phyloP scores from a whole-genome alignment of 352 stramenopile species.

The Phytophthora sp. region DNA sequence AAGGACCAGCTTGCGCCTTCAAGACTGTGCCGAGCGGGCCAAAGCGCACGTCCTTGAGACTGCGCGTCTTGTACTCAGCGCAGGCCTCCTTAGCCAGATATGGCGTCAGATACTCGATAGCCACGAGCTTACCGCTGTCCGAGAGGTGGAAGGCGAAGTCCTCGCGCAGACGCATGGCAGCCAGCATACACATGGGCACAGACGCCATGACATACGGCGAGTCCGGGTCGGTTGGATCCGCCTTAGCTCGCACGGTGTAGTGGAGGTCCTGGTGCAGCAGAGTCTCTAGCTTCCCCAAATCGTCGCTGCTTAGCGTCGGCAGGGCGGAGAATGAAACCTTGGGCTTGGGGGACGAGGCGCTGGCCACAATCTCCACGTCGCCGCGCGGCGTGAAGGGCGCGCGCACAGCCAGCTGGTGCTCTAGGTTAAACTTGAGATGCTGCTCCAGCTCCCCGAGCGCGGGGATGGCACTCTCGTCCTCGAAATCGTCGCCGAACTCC shows the following conservation, averaged over 20 bases:
- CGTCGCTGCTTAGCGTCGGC: constrained; percentile 47
- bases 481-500: constrained; percentile 74
- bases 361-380: constrained; percentile 67
- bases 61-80: constrained; percentile 57
- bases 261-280: constrained; percentile 56
- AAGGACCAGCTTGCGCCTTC: constrained; percentile 64
- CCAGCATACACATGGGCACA: constrained; percentile 83
- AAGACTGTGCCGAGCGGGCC: constrained; percentile 60
- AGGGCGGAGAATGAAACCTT: constrained; percentile 65
- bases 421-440: constrained; percentile 64
- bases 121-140: constrained; percentile 75
- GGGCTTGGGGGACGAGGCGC: constrained; percentile 56
- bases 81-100: constrained; percentile 49
- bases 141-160: constrained; percentile 86
- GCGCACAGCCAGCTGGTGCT: constrained; percentile 55
- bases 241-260: constrained; percentile 77
- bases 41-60: constrained; percentile 69
- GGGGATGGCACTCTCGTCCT: constrained; percentile 42
- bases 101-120: constrained; percentile 84
- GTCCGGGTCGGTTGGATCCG: constrained; percentile 57
- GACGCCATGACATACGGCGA: constrained; percentile 79
- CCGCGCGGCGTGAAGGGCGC: constrained; percentile 56
- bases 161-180: constrained; percentile 73
- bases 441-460: constrained; percentile 45
- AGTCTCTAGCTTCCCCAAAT: constrained; percentile 54